Percentiles rank a stretch among this genome's conserved stretches.
phyloP scores from a whole-genome alignment of 2,329 filamentous ascomycete species.

The Blastomyces silverae region DNA sequence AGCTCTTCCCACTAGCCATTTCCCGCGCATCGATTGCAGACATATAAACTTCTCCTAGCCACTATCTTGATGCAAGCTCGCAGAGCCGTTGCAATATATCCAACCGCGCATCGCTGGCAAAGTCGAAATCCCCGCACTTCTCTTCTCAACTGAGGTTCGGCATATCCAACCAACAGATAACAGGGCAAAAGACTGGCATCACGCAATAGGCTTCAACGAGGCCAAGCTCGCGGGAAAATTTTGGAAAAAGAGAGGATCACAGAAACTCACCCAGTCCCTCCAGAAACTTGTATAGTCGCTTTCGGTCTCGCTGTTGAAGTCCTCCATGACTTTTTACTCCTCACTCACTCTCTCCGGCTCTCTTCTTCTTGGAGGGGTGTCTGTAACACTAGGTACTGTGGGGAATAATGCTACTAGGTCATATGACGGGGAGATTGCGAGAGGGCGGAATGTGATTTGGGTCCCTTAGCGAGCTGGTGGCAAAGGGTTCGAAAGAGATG shows the following conservation, averaged over 20 bases:
- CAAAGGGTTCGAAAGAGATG: background rate
- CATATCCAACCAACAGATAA: background rate
- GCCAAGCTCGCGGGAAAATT: background rate
- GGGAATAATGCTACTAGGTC: background rate
- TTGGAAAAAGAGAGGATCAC: slow-evolving; percentile 4
- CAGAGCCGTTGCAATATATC: background rate
- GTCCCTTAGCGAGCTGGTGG: background rate
- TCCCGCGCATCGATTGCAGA: background rate
- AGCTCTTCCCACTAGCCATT: background rate
- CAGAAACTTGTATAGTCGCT: slow-evolving; percentile 99
- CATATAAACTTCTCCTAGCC: background rate
- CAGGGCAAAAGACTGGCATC: background rate
- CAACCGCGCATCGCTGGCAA: background rate
- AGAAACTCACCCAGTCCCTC: slow-evolving; percentile 83
- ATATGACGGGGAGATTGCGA: background rate
- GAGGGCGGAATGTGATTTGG: background rate
- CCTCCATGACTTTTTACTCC: slow-evolving; percentile 62
- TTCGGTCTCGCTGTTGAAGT: slow-evolving; percentile 91
- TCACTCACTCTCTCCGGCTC: slow-evolving; percentile 13
- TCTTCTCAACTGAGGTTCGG: background rate
- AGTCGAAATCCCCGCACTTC: background rate
- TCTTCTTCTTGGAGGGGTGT: background rate
- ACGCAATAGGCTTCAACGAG: slow-evolving; percentile 17
- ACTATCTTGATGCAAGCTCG: background rate
- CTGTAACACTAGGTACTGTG: background rate